Conservation (phyloP, 192 early-diverging fungal genomes). For the Entomortierella parvispora region DNA sequence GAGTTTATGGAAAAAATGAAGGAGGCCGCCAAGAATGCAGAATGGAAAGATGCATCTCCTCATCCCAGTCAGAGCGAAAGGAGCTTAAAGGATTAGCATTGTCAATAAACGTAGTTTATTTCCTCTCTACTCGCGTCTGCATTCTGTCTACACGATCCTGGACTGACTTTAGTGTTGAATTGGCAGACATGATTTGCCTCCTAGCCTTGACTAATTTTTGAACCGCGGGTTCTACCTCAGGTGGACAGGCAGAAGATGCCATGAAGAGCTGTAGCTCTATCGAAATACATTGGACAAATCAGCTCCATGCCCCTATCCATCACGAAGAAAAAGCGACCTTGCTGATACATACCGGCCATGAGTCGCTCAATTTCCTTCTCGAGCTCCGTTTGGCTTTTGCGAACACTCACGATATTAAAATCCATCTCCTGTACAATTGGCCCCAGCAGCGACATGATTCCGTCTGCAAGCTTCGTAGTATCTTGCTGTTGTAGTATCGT, state of each 20-base stretch:
- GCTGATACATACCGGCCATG: slow-evolving; percentile 55
- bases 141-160: slow-evolving; percentile 57
- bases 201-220: slow-evolving; percentile 59
- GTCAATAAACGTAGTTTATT: slow-evolving; percentile 11
- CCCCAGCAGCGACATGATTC: slow-evolving; percentile 54
- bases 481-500: slow-evolving; percentile 10
- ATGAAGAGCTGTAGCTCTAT: slow-evolving; percentile 64
- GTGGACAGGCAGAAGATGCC: slow-evolving; percentile 57
- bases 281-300: background rate
- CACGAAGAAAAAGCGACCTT: background rate
- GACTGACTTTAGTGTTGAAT: slow-evolving; percentile 56
- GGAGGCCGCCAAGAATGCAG: slow-evolving; percentile 44
- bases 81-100: too few relatives aligned
- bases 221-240: slow-evolving; percentile 59
- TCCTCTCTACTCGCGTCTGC: slow-evolving; percentile 39
- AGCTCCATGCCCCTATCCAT: background rate
- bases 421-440: slow-evolving; percentile 65
- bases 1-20: slow-evolving; percentile 51
- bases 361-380: slow-evolving; percentile 67
- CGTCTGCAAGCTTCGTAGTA: slow-evolving; percentile 44
- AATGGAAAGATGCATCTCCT: slow-evolving; percentile 30
- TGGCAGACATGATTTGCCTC: slow-evolving; percentile 57
- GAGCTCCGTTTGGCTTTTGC: slow-evolving; percentile 63
- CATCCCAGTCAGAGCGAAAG: slow-evolving; percentile 9
- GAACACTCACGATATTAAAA: slow-evolving; percentile 57